Percentiles rank a stretch among this genome's conserved stretches.
phyloP scores from a whole-genome alignment of 1,284 basidiomycete genomes.

The Malassezia globosa region DNA sequence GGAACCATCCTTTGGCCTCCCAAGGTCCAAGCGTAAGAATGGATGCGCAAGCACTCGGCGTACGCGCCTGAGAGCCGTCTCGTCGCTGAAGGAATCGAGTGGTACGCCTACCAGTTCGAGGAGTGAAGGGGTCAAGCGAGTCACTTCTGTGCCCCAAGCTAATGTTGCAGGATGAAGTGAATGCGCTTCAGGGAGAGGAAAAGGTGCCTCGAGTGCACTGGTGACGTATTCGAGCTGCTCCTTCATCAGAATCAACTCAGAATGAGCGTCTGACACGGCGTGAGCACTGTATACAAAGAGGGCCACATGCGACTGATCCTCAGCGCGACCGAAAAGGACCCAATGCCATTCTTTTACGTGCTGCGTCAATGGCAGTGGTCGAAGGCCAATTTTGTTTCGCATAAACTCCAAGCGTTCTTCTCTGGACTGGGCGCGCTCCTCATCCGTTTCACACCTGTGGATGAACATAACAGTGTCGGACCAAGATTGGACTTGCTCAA shows the following conservation, averaged over 20 bases:
- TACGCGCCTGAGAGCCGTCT: background rate
- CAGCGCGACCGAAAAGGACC: background rate
- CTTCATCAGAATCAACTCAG: slow-evolving; percentile 2
- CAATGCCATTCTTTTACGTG: slow-evolving; percentile 1
- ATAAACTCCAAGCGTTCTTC: background rate
- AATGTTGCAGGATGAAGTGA: slow-evolving; percentile 1
- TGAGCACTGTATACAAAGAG: slow-evolving; percentile 12
- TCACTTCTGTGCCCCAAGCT: slow-evolving; percentile 11
- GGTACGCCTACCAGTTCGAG: slow-evolving; percentile 10
- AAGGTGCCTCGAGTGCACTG: background rate
- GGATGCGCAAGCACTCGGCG: background rate
- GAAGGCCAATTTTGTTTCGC: background rate
- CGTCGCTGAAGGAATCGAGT: slow-evolving; percentile 5
- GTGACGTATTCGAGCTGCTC: slow-evolving; percentile 3
- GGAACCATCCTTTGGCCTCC: background rate
- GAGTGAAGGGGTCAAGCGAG: slow-evolving; percentile 1
- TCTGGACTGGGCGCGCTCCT: background rate
- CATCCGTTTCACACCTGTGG: background rate
- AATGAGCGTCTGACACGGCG: slow-evolving; percentile 12
- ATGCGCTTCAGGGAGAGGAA: slow-evolving; percentile 2
- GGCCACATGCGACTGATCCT: background rate
- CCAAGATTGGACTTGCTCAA: slow-evolving; percentile 8
- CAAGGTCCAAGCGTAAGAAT: slow-evolving; percentile 7
- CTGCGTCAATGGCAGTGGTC: background rate
- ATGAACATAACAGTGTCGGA: background rate